A percentile compares a stretch with the other conserved stretches of the same genome.
Evolutionary conservation across 2,329 filamentous ascomycete species (phyloP).

Genomic region (Shiraia sp.): DNA sequence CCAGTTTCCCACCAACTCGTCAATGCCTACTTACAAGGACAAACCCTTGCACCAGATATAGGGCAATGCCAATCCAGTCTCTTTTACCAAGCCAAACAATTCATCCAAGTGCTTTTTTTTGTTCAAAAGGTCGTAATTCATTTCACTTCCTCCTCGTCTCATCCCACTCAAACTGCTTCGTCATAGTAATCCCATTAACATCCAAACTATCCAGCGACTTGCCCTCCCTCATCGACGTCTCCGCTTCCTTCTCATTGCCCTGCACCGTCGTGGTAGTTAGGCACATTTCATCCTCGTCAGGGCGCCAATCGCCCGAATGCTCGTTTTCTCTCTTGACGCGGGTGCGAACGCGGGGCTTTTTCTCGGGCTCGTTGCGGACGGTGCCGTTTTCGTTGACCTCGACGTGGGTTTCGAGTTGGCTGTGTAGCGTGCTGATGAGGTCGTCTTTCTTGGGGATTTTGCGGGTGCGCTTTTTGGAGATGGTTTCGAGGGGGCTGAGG

Average conservation of each 20-base stretch:
- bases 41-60: no score
- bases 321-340: slow-evolving; percentile 6
- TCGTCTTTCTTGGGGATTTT: slow-evolving; percentile 19
- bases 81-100: no score
- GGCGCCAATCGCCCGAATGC: slow-evolving; percentile 15
- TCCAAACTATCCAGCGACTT: slow-evolving; percentile 3
- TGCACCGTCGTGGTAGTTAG: slow-evolving; percentile 20
- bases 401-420: slow-evolving; percentile 6
- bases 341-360: background rate
- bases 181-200: slow-evolving; percentile 16
- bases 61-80: no score
- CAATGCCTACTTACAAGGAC: no score
- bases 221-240: slow-evolving; percentile 1
- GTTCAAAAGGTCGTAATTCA: no score
- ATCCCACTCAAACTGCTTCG: slow-evolving; percentile 26
- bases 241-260: slow-evolving; percentile 6
- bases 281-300: slow-evolving; percentile 28
- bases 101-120: no score
- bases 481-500: slow-evolving; percentile 22
- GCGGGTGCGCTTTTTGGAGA: slow-evolving; percentile 25
- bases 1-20: no score
- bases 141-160: slow-evolving; percentile 6
- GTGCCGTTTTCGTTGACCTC: slow-evolving; percentile 1
- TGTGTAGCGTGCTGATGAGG: slow-evolving; percentile 15
- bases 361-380: background rate